Conservation (phyloP, 352 stramenopile genomes). For the Pelagophyceae sp. region DNA sequence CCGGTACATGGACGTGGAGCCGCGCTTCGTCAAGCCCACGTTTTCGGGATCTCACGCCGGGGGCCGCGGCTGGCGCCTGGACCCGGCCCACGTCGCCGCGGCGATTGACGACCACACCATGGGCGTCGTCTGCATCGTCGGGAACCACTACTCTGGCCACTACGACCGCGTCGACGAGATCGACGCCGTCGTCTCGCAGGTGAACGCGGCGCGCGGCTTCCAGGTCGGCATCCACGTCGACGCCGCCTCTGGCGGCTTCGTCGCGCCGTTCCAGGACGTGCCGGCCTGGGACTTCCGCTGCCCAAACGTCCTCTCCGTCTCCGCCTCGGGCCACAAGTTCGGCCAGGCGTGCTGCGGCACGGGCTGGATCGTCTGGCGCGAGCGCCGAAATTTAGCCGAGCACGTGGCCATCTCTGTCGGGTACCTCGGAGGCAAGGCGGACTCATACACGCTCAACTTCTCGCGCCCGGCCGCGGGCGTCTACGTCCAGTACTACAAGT, state of each 20-base stretch:
- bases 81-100: not conserved
- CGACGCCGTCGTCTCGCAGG: slow-evolving; percentile 64
- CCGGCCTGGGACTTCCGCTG: slow-evolving; percentile 69
- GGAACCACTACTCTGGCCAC: slow-evolving; percentile 80
- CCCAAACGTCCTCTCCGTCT: slow-evolving; percentile 78
- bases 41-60: slow-evolving; percentile 32
- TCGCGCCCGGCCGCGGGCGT: slow-evolving; percentile 69
- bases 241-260: slow-evolving; percentile 65
- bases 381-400: slow-evolving; percentile 33
- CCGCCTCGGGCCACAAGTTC: slow-evolving; percentile 86
- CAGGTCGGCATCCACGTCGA: slow-evolving; percentile 76
- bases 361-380: slow-evolving; percentile 74
- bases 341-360: slow-evolving; percentile 81
- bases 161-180: slow-evolving; percentile 81
- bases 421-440: slow-evolving; percentile 74
- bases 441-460: slow-evolving; percentile 85
- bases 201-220: slow-evolving; percentile 72
- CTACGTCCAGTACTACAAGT: slow-evolving; percentile 81
- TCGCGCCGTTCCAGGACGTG: slow-evolving; percentile 66
- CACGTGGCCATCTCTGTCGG: slow-evolving; percentile 29
- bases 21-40: slow-evolving; percentile 59
- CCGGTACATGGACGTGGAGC: slow-evolving; percentile 84
- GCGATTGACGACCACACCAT: slow-evolving; percentile 79
- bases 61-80: not conserved
- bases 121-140: slow-evolving; percentile 73